These are phyloP conservation scores for Chenopodium suecicum DNA, from an alignment of 148 eudicot species.

Conservation along the genomic window DNA sequence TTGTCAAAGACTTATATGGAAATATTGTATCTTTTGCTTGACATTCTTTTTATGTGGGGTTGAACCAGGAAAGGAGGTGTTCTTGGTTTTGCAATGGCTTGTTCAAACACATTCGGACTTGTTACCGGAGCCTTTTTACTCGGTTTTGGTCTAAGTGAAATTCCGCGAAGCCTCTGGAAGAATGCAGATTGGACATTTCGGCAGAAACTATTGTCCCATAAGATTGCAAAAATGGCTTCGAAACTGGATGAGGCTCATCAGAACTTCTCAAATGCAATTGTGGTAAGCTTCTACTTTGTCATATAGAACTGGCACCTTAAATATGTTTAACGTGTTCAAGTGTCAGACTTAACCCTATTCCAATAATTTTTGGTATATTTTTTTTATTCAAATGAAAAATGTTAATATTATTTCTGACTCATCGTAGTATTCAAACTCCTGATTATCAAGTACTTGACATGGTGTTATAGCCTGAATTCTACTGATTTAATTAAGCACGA, in stretches of 20 bases:
- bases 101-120: conserved; percentile 98
- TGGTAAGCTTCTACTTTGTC: conserved; percentile 49
- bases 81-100: conserved; percentile 89
- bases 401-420: neutral
- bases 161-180: conserved; percentile 90
- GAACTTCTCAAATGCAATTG: conserved; percentile 86
- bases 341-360: neutral
- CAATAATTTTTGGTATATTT: neutral
- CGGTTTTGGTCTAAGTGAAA: conserved; percentile 96
- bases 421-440: neutral
- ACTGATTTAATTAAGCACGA: too few relatives aligned
- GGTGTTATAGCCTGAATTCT: too few relatives aligned
- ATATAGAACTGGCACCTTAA: neutral
- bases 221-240: conserved; percentile 82
- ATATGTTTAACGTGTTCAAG: neutral
- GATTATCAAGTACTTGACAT: neutral
- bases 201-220: conserved; percentile 84
- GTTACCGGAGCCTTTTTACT: conserved; percentile 97
- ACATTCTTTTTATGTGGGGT: conserved; percentile 5
- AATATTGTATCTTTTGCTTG: conserved; percentile 12
- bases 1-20: neutral
- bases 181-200: conserved; percentile 90
- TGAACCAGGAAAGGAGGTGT: conserved; percentile 61
- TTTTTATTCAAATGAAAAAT: neutral
- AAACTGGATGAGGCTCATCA: conserved; percentile 96